Conservation (phyloP, 495 filamentous ascomycete genomes). For the Rhypophila decipiens region DNA sequence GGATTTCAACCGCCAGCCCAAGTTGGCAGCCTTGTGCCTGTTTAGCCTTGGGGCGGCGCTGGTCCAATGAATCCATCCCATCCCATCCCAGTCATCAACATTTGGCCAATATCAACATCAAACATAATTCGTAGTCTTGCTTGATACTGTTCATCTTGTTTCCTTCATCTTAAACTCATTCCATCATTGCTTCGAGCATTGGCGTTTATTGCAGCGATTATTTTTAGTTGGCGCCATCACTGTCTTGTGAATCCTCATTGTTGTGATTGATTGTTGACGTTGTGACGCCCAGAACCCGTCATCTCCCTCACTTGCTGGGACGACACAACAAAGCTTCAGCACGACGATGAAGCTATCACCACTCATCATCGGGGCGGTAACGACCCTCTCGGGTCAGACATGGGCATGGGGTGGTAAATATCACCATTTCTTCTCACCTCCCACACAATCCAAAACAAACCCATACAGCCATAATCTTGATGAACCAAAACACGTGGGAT, state of each 20-base stretch:
- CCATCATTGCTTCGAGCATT: too few species aligned
- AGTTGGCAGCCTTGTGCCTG: background rate
- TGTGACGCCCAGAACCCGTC: too few species aligned
- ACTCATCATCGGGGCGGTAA: slow-evolving; percentile 9
- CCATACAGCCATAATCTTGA: background rate
- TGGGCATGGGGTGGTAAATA: slow-evolving; percentile 26
- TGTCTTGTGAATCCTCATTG: too few species aligned
- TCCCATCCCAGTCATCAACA: background rate
- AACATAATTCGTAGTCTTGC: too few species aligned
- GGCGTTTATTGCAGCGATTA: too few species aligned
- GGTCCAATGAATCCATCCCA: background rate
- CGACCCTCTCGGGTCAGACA: slow-evolving; percentile 9
- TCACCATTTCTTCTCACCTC: background rate
- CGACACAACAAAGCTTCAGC: background rate
- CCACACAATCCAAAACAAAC: background rate
- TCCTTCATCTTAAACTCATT: too few species aligned
- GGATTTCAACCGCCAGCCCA: too few species aligned
- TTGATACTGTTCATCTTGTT: too few species aligned
- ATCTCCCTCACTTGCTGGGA: background rate
- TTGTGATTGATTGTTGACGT: too few species aligned
- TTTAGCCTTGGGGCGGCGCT: background rate
- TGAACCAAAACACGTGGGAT: background rate
- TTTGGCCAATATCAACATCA: too few species aligned
- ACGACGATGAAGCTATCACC: slow-evolving; percentile 21
- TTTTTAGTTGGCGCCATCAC: too few species aligned